Evolutionary conservation across 2,329 filamentous ascomycete genomes (phyloP), one percentile per base, ranked within the genome.

Genomic region (Colletotrichum karsti): DNA sequence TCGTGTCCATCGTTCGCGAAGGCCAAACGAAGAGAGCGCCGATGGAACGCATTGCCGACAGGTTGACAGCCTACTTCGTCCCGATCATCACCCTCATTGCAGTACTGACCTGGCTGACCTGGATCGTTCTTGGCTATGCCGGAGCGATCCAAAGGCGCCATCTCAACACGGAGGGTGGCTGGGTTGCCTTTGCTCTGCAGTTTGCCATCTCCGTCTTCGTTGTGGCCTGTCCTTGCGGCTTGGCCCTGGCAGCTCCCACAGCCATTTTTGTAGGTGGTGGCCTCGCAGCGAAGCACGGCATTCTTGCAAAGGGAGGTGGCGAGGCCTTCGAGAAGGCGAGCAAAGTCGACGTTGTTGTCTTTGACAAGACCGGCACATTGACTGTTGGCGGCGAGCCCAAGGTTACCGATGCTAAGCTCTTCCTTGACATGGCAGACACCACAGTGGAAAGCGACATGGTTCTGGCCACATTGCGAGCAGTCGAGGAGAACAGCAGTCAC

Each of bases 171-270:
- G 79, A 83, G 1, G 90, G 90, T n/a, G 88, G 90, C 9, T 92
- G 90, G 88, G 85, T 88, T 0, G 86, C 91, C 2, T 95, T 93
- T 83, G 91, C 92, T 3, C 85, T 96, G 48, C 90, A 93, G 70
- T 96, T 95, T 73, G 92, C 93, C 15, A 95, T 97, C 73, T 89
- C 93, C 7, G 93, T 96, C 12, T 96, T 97, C 72, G 93, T 97
- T 35, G 91, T 97, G 28, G 93, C 93, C 3, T 97, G 93, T 74
- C 93, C 93, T 2, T 97, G 93, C 74, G 93, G 93, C 2, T 85
- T 97, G 13, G 93, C 91, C 1, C 88, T 97, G 7, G 93, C 93
- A n/a, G 93, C 93, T 0, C 93, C 93, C 1, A 97, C 93, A 0
- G 93, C 93, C 59, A 88, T 97, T 35, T 95, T 95, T 71, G 93